These are phyloP conservation scores for Puccinia horiana DNA, from an alignment of 1,284 basidiomycete genomes.

Conservation along the genomic window DNA sequence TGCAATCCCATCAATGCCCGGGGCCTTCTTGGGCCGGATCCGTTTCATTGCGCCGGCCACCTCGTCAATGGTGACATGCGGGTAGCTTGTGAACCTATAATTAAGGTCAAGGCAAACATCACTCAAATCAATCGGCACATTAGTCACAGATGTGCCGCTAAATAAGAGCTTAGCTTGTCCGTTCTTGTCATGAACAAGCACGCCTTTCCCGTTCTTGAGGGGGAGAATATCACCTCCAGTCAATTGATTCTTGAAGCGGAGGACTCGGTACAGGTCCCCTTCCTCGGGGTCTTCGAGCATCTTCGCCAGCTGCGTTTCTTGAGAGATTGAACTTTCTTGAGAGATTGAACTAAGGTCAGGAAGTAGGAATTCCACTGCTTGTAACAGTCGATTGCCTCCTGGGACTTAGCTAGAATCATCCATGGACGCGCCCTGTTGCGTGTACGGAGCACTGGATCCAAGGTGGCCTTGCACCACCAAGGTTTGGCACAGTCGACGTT, in stretches of 20 bases:
- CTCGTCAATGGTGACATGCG: not conserved
- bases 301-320: constrained; percentile 9
- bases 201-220: no score
- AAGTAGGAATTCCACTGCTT: no score
- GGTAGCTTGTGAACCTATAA: not conserved
- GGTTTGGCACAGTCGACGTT: not conserved
- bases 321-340: not conserved
- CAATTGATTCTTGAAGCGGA: not conserved
- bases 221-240: not conserved
- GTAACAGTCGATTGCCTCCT: not conserved
- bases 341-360: no score
- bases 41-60: not conserved
- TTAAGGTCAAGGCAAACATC: not conserved
- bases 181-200: no score
- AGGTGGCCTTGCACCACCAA: constrained; percentile 20
- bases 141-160: not conserved
- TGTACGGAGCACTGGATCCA: constrained; percentile 4
- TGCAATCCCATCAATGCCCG: not conserved
- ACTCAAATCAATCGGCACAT: not conserved
- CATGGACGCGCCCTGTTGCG: not conserved
- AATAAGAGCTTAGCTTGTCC: constrained; percentile 20
- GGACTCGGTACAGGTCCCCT: not conserved
- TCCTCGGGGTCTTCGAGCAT: no score
- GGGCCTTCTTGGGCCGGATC: not conserved
- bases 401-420: not conserved